Percentiles rank a stretch among this genome's conserved stretches.
Evolutionary conservation across 1,284 basidiomycete genomes (phyloP).

Genomic region (Porphyrellus sp.): DNA sequence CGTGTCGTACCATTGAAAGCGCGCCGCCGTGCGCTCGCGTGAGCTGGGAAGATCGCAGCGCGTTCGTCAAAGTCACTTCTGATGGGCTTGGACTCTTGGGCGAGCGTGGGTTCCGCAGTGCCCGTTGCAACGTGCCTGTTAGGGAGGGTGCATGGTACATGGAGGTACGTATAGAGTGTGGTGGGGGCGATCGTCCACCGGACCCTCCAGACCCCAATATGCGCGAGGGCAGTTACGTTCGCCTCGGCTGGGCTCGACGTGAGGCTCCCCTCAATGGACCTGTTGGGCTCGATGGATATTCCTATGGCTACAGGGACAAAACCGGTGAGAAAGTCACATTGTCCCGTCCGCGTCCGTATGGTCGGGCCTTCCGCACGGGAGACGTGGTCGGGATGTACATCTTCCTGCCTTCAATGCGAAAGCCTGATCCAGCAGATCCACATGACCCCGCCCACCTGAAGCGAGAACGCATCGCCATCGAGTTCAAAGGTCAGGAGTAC

Average conservation of each 20-base stretch:
- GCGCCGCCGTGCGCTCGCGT: conserved; percentile 64
- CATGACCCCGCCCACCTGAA: conserved; percentile 75
- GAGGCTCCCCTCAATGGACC: conserved; percentile 93
- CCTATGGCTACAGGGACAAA: conserved; percentile 89
- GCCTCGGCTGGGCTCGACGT: conserved; percentile 88
- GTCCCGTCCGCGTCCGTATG: conserved; percentile 79
- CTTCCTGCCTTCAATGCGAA: conserved; percentile 70
- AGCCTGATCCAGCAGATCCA: conserved; percentile 54
- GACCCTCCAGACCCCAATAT: conserved; percentile 43
- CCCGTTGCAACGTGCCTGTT: conserved; percentile 85
- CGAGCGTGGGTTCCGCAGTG: conserved; percentile 88
- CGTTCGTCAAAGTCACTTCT: conserved; percentile 75
- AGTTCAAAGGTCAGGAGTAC: conserved; percentile 94
- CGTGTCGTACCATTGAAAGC: conserved; percentile 78
- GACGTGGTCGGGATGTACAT: conserved; percentile 95
- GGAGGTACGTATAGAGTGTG: conserved; percentile 80
- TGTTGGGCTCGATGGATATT: conserved; percentile 91
- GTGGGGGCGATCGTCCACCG: conserved; percentile 59
- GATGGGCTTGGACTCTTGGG: conserved; percentile 79
- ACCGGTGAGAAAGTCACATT: conserved; percentile 88
- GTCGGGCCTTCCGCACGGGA: conserved; percentile 70
- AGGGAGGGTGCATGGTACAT: conserved; percentile 93
- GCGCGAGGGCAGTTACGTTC: conserved; percentile 76
- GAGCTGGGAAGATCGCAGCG: conserved; percentile 86
- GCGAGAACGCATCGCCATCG: conserved; percentile 87